Conservation (phyloP, 2,329 filamentous ascomycete species). For the Fusarium domesticum region DNA sequence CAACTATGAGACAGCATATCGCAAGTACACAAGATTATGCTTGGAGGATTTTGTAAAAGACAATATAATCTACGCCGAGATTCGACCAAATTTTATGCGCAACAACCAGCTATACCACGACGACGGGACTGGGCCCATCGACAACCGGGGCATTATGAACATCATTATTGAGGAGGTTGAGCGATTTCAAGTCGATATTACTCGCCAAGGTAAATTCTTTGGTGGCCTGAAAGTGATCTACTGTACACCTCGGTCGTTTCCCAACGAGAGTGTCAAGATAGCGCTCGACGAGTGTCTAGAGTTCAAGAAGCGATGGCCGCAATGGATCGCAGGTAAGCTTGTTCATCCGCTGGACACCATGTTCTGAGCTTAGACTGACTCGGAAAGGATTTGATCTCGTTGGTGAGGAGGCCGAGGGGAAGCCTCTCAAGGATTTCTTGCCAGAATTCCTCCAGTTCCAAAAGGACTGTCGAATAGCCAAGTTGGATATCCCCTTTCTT, state of each 20-base stretch:
- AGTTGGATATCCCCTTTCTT: conserved; percentile 64
- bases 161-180: conserved; percentile 57
- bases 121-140: conserved; percentile 50
- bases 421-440: conserved; percentile 56
- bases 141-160: conserved; percentile 58
- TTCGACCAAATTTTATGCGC: conserved; percentile 66
- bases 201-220: conserved; percentile 42
- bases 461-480: conserved; percentile 44
- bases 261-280: conserved; percentile 42
- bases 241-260: conserved; percentile 63
- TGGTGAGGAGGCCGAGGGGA: conserved; percentile 62
- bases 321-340: conserved; percentile 60
- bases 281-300: conserved; percentile 60
- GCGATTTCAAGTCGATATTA: conserved; percentile 41
- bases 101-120: conserved; percentile 59
- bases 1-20: conserved; percentile 63
- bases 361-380: conserved; percentile 1
- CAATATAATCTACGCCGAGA: conserved; percentile 68
- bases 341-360: background rate
- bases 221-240: conserved; percentile 69
- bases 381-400: conserved; percentile 64
- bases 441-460: conserved; percentile 56
- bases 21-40: conserved; percentile 56
- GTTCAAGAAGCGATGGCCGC: conserved; percentile 54
- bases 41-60: conserved; percentile 62